Evolutionary conservation across 768 basidiomycete genomes (phyloP).

Genomic region (Rhizopogon salebrosus): DNA sequence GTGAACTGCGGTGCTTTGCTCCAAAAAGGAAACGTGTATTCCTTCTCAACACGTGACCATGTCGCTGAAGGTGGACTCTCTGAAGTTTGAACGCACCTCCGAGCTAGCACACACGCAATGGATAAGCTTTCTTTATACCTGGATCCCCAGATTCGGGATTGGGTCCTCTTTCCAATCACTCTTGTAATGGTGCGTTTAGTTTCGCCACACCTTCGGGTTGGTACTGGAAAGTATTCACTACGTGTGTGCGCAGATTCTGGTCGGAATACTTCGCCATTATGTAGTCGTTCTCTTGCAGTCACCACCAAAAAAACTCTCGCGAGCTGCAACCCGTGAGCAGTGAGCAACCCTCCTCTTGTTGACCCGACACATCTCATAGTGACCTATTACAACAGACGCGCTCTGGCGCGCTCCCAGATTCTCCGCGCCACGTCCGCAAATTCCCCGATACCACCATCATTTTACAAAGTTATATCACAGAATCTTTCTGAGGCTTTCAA

Average conservation of each 20-base stretch:
- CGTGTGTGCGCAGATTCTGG: slow-evolving; percentile 60
- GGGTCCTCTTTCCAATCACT: slow-evolving; percentile 94
- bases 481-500: slow-evolving; percentile 68
- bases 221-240: slow-evolving; percentile 3
- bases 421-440: slow-evolving; percentile 75
- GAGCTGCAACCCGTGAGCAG: slow-evolving; percentile 89
- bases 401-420: slow-evolving; percentile 76
- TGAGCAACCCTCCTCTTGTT: slow-evolving; percentile 36
- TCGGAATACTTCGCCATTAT: slow-evolving; percentile 90
- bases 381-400: slow-evolving; percentile 49
- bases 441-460: slow-evolving; percentile 73
- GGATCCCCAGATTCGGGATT: slow-evolving; percentile 93
- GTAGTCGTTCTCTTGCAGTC: slow-evolving; percentile 82
- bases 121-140: slow-evolving; percentile 59
- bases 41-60: no score
- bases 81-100: neutral
- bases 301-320: slow-evolving; percentile 73
- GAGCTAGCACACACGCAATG: neutral
- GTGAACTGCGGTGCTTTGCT: slow-evolving; percentile 3
- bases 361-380: neutral
- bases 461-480: slow-evolving; percentile 72
- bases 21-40: slow-evolving; percentile 22
- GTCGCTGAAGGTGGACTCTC: neutral
- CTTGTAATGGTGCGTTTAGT: slow-evolving; percentile 78
- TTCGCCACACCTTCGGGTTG: neutral